phyloP scores from a whole-genome alignment of 345 rosid species.

The Linum usitatissimum region DNA sequence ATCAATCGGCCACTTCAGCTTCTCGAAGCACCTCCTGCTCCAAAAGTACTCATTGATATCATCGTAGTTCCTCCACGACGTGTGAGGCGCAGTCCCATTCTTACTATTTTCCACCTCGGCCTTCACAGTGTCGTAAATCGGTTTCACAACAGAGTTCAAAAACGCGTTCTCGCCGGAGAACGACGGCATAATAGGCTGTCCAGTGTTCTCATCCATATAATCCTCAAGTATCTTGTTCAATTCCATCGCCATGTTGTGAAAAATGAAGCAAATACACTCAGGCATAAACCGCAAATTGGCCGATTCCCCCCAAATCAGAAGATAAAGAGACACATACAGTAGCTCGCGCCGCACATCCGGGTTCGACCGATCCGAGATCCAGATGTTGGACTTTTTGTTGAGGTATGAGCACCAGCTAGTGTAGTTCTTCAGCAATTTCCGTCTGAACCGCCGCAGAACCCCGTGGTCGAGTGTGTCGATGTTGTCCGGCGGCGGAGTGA shows the following conservation, averaged over 20 bases:
- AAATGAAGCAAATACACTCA: slow-evolving; percentile 77
- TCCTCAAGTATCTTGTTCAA: slow-evolving; percentile 70
- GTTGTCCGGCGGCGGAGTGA: slow-evolving; percentile 79
- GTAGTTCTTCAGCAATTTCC: slow-evolving; percentile 63
- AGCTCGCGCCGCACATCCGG: slow-evolving; percentile 64
- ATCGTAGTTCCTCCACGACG: slow-evolving; percentile 88
- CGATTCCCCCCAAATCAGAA: slow-evolving; percentile 85
- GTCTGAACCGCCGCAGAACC: slow-evolving; percentile 64
- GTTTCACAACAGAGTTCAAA: slow-evolving; percentile 60
- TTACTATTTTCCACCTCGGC: slow-evolving; percentile 72
- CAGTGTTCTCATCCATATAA: slow-evolving; percentile 82
- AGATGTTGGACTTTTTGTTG: slow-evolving; percentile 66
- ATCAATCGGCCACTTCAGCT: slow-evolving; percentile 85
- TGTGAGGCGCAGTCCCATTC: slow-evolving; percentile 92
- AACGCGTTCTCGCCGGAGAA: slow-evolving; percentile 70
- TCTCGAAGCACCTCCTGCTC: slow-evolving; percentile 77
- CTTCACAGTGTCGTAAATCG: slow-evolving; percentile 60
- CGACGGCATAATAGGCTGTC: slow-evolving; percentile 72
- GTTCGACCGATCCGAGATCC: slow-evolving; percentile 58
- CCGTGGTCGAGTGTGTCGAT: slow-evolving; percentile 63
- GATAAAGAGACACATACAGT: slow-evolving; percentile 56
- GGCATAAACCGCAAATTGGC: slow-evolving; percentile 84
- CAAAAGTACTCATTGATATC: slow-evolving; percentile 95
- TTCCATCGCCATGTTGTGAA: slow-evolving; percentile 90
- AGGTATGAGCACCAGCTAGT: slow-evolving; percentile 80